Conservation (phyloP, 768 basidiomycete species). For the Agrocybe pediades region DNA sequence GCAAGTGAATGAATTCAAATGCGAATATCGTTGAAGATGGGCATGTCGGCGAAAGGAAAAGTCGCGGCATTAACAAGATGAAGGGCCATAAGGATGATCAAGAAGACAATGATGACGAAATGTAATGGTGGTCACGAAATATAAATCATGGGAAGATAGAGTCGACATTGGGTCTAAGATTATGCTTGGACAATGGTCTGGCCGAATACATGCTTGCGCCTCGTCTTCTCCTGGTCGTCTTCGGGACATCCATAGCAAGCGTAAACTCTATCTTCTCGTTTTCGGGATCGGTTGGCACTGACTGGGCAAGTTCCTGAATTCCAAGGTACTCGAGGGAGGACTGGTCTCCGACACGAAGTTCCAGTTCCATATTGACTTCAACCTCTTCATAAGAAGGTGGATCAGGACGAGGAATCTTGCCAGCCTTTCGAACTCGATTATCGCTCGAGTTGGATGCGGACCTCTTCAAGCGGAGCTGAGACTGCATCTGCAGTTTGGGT, state of each 20-base stretch:
- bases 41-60: too few relatives aligned
- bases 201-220: conserved; percentile 2
- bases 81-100: not conserved
- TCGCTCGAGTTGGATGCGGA: conserved; percentile 3
- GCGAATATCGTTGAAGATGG: too few relatives aligned
- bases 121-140: too few relatives aligned
- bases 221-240: not conserved
- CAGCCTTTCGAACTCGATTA: conserved; percentile 5
- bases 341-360: conserved; percentile 10
- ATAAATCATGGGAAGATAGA: too few relatives aligned
- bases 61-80: not conserved
- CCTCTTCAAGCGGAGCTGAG: conserved; percentile 2
- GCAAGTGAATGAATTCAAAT: too few relatives aligned
- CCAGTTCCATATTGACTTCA: conserved; percentile 12
- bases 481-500: conserved; percentile 7
- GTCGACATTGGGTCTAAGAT: conserved; percentile 7
- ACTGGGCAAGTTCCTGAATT: not conserved
- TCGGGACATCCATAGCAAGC: conserved; percentile 44
- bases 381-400: conserved; percentile 12
- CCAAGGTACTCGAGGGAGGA: not conserved
- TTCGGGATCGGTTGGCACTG: conserved; percentile 11
- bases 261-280: conserved; percentile 40
- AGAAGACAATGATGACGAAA: not conserved
- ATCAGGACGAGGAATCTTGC: conserved; percentile 9
- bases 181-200: conserved; percentile 6